Evolutionary conservation across 768 basidiomycete genomes (phyloP), one percentile per base, ranked within the genome.

Genomic region (Lactarius vividus): DNA sequence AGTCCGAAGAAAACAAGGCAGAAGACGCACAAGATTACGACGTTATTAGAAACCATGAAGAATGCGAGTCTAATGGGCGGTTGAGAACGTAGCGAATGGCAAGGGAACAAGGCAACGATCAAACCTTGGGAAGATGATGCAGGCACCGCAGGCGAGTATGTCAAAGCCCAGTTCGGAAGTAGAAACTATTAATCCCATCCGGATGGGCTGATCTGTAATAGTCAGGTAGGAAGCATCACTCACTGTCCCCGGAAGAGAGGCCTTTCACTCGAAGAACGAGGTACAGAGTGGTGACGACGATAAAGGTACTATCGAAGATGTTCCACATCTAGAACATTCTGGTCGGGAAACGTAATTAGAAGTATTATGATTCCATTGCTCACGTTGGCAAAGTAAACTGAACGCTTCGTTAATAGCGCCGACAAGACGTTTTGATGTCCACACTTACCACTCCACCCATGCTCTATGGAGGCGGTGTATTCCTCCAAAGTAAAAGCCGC

Each of bases 371-470:
- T 2, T 9, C 3, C 7, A n/a, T 58, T 23, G 52, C 66, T 72
- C 73, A 91, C 92, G 72, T 92, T 94, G 26, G 92, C 91, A 52
- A 92, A 85, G 74, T 95, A 95, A 61, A 95, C 92, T 83, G 69
- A 28, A 53, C 15, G 55, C 29, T 60, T 69, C 23, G 64, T 68
- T 57, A 62, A 63, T 44, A 15, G 37, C 26, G 28, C 18, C 42
- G 44, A 28, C 23, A 56, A 52, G 37, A 39, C 15, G 18, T 62
- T 35, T 59, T 63, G 54, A 57, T 35, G 28, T 57, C 39, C 28
- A 42, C 62, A 81, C 92, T 77, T 72, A 93, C 92, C 87, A 54
- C 84, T 83, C 91, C 91, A 94, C 29, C 94, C 93, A 72, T 95
- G 87, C 74, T 95, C 92, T 58, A 85, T 91, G 1, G 89, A 85